Evolutionary conservation across 352 stramenopile genomes (phyloP).

Genomic region (Pythium periplocum): DNA sequence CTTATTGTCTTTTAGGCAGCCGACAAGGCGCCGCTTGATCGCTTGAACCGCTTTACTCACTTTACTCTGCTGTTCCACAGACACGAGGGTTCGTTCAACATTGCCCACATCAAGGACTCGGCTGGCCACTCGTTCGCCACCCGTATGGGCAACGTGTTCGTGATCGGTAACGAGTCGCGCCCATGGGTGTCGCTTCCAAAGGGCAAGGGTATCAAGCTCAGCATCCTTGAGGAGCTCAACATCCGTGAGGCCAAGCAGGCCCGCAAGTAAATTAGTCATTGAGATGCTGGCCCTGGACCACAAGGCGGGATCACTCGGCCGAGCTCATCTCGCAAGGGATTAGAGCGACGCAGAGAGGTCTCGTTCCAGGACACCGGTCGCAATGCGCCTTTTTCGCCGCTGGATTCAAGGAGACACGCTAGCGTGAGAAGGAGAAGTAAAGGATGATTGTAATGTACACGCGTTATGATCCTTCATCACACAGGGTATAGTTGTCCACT

Average conservation of each 20-base stretch:
- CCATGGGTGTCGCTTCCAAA: conserved; percentile 95
- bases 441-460: background rate
- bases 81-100: conserved; percentile 99
- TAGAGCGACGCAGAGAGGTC: too few relatives aligned
- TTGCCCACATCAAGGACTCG: conserved; percentile 98
- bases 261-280: conserved; percentile 42
- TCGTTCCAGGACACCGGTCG: too few relatives aligned
- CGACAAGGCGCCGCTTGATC: background rate
- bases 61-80: conserved; percentile 33
- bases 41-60: too few relatives aligned
- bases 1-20: too few relatives aligned
- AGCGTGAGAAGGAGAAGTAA: conserved; percentile 1
- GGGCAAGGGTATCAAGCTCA: conserved; percentile 99
- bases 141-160: conserved; percentile 96
- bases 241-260: conserved; percentile 66
- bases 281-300: too few relatives aligned
- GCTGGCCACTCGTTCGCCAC: conserved; percentile 97
- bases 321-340: too few relatives aligned
- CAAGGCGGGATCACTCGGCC: too few relatives aligned
- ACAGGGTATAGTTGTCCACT: conserved; percentile 41
- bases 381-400: too few relatives aligned
- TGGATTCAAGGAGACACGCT: too few relatives aligned
- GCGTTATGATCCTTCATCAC: conserved; percentile 1
- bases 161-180: conserved; percentile 92
- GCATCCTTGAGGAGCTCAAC: conserved; percentile 94